Base-by-base conservation (phyloP, 202 grass and related monocot species). In the Eragrostis tef region DNA sequence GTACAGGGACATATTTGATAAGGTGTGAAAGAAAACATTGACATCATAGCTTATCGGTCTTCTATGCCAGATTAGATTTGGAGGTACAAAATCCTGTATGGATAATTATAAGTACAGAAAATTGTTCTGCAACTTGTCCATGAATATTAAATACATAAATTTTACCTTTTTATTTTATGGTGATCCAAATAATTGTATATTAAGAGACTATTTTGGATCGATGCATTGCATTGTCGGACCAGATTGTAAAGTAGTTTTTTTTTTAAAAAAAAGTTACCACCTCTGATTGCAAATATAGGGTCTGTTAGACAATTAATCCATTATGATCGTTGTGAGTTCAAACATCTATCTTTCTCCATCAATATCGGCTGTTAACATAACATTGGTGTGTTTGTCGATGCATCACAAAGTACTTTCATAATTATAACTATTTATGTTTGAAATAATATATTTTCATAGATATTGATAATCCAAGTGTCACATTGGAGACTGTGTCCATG, bases 1-100 rank as follows among this genome's bases (percentile, higher is more conserved):
- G 25, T 39, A 61, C 67, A 50, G 17, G 67, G n/a, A 34, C n/a
- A 60, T 63, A 36, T 21, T 20, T 81, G 79, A 39, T 67, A 48
- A 45, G 20, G 67, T 47, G 67, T 72, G 25, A 29, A 71, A 25
- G 6, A 50, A 10, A 46, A 70, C 26, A 49, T 7, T 56, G 17
- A 14, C 10, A 45, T 10, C 42, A 71, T 50, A 10, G 22, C 25
- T 25, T 27, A 50, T 46, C 14, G 19, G 24, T 49, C 29, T 82
- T 73, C 7, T 22, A 34, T 59, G 44, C 73, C 6, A 20, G 4
- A 6, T 13, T 25, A 20, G 4, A 6, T 13, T 25, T 62, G 9
- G 68, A 31, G 4, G n/a, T 59, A 7, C 22, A 11, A 5, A 11
- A 31, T 63, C 13, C 16, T 73, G 26, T 16, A 34, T 8, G 27